These are phyloP conservation scores for Suhomyces bribrorum DNA, from an alignment of 1,139 yeast species.

Conservation along the genomic window DNA sequence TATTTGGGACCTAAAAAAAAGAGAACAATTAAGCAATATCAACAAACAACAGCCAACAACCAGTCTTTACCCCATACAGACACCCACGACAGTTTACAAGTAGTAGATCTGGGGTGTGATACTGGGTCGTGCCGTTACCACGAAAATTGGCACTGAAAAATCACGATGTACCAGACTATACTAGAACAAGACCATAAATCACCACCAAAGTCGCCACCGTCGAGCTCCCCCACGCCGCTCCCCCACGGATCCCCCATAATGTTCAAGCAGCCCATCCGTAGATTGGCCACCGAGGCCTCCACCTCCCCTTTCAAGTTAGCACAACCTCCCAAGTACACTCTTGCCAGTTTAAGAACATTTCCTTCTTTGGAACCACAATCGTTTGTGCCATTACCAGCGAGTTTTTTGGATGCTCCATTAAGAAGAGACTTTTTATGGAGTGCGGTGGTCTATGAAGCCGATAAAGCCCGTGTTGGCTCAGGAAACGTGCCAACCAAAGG, in stretches of 20 bases:
- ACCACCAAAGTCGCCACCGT: conserved; percentile 1
- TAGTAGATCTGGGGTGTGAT: neutral
- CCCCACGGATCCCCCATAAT: conserved; percentile 13
- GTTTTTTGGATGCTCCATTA: conserved; percentile 68
- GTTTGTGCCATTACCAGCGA: conserved; percentile 72
- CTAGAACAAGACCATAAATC: no score
- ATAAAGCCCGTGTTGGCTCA: conserved; percentile 85
- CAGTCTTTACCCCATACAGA: no score
- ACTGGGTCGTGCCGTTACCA: neutral
- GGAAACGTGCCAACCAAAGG: conserved; percentile 83
- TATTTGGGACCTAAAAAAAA: no score
- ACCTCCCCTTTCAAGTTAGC: conserved; percentile 26
- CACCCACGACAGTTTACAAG: no score
- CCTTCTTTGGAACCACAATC: conserved; percentile 87
- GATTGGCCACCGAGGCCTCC: conserved; percentile 34
- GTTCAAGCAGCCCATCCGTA: conserved; percentile 32
- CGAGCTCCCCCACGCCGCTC: neutral
- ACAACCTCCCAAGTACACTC: conserved; percentile 70
- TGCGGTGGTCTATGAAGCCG: conserved; percentile 92
- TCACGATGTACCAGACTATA: no score
- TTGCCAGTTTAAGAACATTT: conserved; percentile 79
- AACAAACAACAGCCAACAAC: no score
- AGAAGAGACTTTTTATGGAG: conserved; percentile 93
- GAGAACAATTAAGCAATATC: no score
- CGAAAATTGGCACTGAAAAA: conserved; percentile 1